Conservation (phyloP, 495 filamentous ascomycete genomes). For the Hyaloscypha bicolor region DNA sequence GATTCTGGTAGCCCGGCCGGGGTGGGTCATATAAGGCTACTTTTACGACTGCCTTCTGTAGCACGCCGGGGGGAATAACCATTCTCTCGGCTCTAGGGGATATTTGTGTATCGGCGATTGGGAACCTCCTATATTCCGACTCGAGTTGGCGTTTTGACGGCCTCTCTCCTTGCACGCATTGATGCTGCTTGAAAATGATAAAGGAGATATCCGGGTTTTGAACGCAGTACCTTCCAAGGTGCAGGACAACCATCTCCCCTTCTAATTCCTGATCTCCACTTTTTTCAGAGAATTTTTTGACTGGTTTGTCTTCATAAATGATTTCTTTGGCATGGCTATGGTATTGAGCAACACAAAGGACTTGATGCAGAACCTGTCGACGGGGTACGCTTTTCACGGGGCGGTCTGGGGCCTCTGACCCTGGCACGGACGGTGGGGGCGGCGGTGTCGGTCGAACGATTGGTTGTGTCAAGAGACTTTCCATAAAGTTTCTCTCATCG, state of each 20-base stretch:
- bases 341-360: slow-evolving; percentile 8
- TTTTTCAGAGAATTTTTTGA: background rate
- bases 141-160: background rate
- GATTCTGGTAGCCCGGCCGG: background rate
- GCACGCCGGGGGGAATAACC: background rate
- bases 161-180: background rate
- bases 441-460: background rate
- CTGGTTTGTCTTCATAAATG: slow-evolving; percentile 8
- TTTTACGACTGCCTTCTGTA: slow-evolving; percentile 3
- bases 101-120: background rate
- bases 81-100: slow-evolving; percentile 7
- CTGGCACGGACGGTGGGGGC: background rate
- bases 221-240: slow-evolving; percentile 4
- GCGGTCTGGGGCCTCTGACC: background rate
- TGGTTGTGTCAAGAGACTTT: slow-evolving; percentile 7
- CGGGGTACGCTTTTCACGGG: background rate
- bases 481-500: slow-evolving; percentile 10
- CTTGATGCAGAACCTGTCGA: slow-evolving; percentile 10
- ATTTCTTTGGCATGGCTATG: background rate
- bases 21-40: slow-evolving; percentile 6
- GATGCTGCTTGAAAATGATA: slow-evolving; percentile 10
- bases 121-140: background rate
- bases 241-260: background rate
- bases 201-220: slow-evolving; percentile 13
- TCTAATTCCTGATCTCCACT: slow-evolving; percentile 6